A percentile compares a stretch with the other conserved stretches of the same genome.
Evolutionary conservation across 73 alveolate genomes (phyloP).

Genomic region (Tetrahymena malaccensis): DNA sequence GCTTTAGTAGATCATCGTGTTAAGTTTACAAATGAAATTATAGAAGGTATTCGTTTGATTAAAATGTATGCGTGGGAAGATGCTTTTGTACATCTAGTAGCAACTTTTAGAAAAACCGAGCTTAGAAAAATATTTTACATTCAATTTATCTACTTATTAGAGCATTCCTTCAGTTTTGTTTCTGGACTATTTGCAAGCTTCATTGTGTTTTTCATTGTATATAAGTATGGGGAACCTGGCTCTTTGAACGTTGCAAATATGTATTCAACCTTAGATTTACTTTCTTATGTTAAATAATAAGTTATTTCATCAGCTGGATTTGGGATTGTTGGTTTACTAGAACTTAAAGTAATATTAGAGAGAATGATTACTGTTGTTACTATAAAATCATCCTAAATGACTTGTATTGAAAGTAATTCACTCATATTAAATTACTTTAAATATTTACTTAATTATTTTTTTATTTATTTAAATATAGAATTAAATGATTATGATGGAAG

Average conservation of each 20-base stretch:
- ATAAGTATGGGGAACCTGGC: background rate
- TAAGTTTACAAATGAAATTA: background rate
- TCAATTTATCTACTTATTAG: background rate
- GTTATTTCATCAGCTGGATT: background rate
- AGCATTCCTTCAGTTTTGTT: background rate
- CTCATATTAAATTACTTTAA: background rate
- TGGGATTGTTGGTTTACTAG: background rate
- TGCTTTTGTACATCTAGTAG: background rate
- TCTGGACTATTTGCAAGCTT: slow-evolving; percentile 2
- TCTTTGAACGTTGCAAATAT: background rate
- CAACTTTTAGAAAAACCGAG: background rate
- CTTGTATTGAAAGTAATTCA: background rate
- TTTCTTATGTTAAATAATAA: background rate
- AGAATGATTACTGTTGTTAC: background rate
- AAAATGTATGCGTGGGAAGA: slow-evolving; percentile 30
- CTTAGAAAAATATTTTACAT: background rate
- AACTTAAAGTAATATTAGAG: background rate
- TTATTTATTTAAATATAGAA: background rate
- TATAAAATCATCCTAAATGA: background rate
- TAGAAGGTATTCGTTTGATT: slow-evolving; percentile 20
- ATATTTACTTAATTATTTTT: background rate
- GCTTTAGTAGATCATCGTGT: background rate
- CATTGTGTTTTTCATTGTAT: background rate
- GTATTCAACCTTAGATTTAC: slow-evolving; percentile 1
- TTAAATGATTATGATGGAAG: background rate